Base-by-base conservation (phyloP, 495 filamentous ascomycete species). In the Penicillium lividum region DNA sequence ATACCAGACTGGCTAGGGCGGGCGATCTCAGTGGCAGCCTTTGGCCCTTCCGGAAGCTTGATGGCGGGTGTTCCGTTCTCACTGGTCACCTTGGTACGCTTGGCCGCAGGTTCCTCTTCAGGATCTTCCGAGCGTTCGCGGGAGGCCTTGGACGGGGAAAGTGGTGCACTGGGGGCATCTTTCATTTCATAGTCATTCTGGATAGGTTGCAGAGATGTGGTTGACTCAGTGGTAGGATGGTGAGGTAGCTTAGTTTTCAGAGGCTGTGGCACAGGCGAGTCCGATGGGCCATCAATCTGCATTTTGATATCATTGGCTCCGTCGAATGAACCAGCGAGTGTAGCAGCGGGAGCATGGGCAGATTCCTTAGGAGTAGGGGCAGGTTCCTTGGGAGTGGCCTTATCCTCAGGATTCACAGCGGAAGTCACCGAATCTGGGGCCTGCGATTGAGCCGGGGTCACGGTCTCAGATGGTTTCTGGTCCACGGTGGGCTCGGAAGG, bases 21-120 rank as follows among this genome's bases (percentile, higher is more conserved):
- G 13, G 62, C 60, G 9, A 59, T 64, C 53, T 67, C 64, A 6
- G 66, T 53, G 8, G 62, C 56, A 6, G 78, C 65, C n/a, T 65
- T 56, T 7, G 74, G 73, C 5, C 9, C 7, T 38, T 73, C 68
- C 0, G 72, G 73, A 28, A 72, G 62, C 56, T 80, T 80, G 58
- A 77, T 72, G 7, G 63, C 27, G 5, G 59, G 38, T 16, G 51
- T 40, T 13, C 67, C 48, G 11, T 56, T 65, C 34, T 77, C 70
- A 1, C 78, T 78, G 6, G 80, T 81, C 13, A 86, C 84, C 72
- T 88, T 92, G 36, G 89, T 80, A 28, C 91, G 84, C 73, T 96
- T 96, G 7, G 89, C 81, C 18, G 85, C 84, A 18, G 87, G 90
- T 59, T 89, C 90, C n/a, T 90, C 87, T 36, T 79, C 80, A 34